Evolutionary conservation across 495 filamentous ascomycete genomes (phyloP).

Genomic region (Penicillium mononematosum): DNA sequence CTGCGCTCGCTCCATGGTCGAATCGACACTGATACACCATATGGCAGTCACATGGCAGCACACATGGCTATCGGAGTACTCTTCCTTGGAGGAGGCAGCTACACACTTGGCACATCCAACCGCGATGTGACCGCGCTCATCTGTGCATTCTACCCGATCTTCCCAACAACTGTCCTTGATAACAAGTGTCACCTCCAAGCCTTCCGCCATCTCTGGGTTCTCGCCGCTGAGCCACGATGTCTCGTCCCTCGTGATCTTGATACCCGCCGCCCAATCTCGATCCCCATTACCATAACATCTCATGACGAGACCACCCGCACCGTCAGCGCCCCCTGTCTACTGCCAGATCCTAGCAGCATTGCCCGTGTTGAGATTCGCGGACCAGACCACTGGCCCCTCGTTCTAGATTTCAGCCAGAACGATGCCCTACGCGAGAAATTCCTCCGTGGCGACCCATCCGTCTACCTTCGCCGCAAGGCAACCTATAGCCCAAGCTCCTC

Average conservation of each 20-base stretch:
- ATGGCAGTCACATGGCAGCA: slow-evolving; percentile 87
- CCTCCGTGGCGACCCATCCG: slow-evolving; percentile 61
- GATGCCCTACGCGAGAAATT: slow-evolving; percentile 67
- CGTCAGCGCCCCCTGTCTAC: slow-evolving; percentile 68
- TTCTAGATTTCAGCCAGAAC: slow-evolving; percentile 72
- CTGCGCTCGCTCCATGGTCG: slow-evolving; percentile 85
- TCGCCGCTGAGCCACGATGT: slow-evolving; percentile 87
- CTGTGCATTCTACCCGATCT: slow-evolving; percentile 91
- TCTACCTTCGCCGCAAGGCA: slow-evolving; percentile 79
- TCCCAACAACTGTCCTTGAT: slow-evolving; percentile 83
- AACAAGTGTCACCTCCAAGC: slow-evolving; percentile 94
- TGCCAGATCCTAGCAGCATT: slow-evolving; percentile 76
- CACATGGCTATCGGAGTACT: slow-evolving; percentile 90
- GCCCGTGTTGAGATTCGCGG: slow-evolving; percentile 63
- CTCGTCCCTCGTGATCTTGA: slow-evolving; percentile 81
- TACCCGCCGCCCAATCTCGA: slow-evolving; percentile 70
- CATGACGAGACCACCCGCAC: slow-evolving; percentile 45
- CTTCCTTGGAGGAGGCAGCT: slow-evolving; percentile 87
- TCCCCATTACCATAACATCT: slow-evolving; percentile 63
- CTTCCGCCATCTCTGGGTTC: slow-evolving; percentile 95
- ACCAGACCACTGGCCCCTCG: slow-evolving; percentile 80
- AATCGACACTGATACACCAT: slow-evolving; percentile 79
- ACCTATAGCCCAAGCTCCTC: slow-evolving; percentile 60
- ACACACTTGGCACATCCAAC: slow-evolving; percentile 88
- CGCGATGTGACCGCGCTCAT: slow-evolving; percentile 81